Conservation (phyloP, 768 basidiomycete genomes). For the Suillus americanus region DNA sequence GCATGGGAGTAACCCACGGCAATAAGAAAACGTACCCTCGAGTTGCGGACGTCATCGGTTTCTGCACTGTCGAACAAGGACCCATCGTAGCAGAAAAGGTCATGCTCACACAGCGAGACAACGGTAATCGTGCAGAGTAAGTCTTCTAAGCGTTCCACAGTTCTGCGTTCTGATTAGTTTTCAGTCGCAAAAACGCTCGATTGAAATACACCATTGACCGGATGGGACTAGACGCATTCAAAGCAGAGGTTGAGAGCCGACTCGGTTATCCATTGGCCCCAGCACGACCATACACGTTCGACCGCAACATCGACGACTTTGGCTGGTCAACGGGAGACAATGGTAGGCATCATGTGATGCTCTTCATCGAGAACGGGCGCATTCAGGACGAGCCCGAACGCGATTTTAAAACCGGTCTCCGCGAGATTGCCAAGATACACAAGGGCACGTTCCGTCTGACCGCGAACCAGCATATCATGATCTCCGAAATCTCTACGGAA, state of each 20-base stretch:
- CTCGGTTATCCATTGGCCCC: conserved; percentile 78
- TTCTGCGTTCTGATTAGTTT: conserved; percentile 4
- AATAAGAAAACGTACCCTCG: conserved; percentile 99
- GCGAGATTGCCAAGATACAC: conserved; percentile 92
- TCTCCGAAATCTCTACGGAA: conserved; percentile 76
- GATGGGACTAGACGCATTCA: conserved; percentile 87
- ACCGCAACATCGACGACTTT: conserved; percentile 89
- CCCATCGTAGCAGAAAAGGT: conserved; percentile 87
- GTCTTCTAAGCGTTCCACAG: conserved; percentile 28
- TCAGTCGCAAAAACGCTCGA: conserved; percentile 79
- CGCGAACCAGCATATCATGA: conserved; percentile 90
- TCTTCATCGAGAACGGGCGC: conserved; percentile 97
- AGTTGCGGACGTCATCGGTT: conserved; percentile 83
- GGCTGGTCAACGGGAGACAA: conserved; percentile 91
- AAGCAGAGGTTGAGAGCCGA: conserved; percentile 84
- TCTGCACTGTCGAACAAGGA: conserved; percentile 88
- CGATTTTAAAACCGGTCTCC: conserved; percentile 89
- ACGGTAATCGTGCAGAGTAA: conserved; percentile 93
- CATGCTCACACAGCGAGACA: conserved; percentile 91
- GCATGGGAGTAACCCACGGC: conserved; percentile 99
- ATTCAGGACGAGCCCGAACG: conserved; percentile 91
- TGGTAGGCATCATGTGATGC: conserved; percentile 86
- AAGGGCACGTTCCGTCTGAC: conserved; percentile 94
- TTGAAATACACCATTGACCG: conserved; percentile 97
- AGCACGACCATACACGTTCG: conserved; percentile 76